Conservation (phyloP, 179 eudicot genomes). For the Silene coronaria region DNA sequence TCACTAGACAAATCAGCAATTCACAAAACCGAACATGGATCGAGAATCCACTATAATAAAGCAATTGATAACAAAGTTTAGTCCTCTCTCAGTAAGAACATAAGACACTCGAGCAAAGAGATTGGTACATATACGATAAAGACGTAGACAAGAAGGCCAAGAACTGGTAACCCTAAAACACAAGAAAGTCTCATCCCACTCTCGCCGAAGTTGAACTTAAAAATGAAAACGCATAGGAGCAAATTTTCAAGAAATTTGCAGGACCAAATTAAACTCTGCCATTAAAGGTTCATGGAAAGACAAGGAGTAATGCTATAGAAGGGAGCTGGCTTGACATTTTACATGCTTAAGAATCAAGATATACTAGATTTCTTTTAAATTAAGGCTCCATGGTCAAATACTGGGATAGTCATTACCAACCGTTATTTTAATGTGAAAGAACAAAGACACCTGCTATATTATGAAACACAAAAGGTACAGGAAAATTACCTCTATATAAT, state of each 20-base stretch:
- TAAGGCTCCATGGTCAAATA: neutral
- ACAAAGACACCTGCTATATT: neutral
- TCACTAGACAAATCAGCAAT: neutral
- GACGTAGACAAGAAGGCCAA: neutral
- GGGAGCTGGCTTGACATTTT: neutral
- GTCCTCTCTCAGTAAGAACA: neutral
- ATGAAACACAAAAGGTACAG: neutral
- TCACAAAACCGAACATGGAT: neutral
- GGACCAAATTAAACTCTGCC: neutral
- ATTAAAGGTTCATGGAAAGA: neutral
- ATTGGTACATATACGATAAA: neutral
- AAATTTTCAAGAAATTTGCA: neutral
- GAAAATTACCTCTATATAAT: constrained; percentile 69
- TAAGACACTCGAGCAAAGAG: neutral
- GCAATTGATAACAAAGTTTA: neutral
- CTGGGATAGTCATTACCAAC: neutral
- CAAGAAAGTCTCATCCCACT: neutral
- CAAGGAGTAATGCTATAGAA: neutral
- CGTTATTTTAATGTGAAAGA: neutral
- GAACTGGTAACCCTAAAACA: neutral
- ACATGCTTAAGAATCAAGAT: constrained; percentile 7
- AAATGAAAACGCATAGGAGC: neutral
- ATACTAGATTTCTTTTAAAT: neutral
- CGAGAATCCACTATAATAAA: neutral
- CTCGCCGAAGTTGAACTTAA: neutral